These are phyloP conservation scores for Fusarium incarnatum DNA, from an alignment of 2,329 filamentous ascomycete genomes.

Conservation along the genomic window DNA sequence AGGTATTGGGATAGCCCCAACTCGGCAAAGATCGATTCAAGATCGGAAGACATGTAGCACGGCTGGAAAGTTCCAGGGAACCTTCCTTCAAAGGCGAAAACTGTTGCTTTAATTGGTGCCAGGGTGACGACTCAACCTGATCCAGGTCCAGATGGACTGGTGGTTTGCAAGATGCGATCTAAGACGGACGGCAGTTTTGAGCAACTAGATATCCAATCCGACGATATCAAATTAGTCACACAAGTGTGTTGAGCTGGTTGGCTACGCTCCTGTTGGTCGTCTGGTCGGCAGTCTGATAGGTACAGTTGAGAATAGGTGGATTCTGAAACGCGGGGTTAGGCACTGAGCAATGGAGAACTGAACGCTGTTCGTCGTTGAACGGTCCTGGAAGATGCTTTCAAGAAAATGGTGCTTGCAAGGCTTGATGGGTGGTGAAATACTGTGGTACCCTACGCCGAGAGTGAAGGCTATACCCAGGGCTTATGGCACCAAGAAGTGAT, in stretches of 20 bases:
- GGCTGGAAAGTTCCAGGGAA: slow-evolving; percentile 32
- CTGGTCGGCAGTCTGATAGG: not conserved
- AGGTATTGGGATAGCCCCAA: slow-evolving; percentile 84
- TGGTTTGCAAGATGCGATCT: not conserved
- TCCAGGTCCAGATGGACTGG: slow-evolving; percentile 5
- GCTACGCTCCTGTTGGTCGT: not conserved
- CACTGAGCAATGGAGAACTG: slow-evolving; percentile 19
- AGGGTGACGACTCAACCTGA: slow-evolving; percentile 26
- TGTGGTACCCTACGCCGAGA: not conserved
- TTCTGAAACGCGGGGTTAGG: slow-evolving; percentile 38
- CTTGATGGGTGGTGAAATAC: not conserved
- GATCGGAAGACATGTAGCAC: slow-evolving; percentile 63
- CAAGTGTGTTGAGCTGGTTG: not conserved
- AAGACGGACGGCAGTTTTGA: not conserved
- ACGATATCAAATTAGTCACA: not conserved
- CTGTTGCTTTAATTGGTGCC: slow-evolving; percentile 33
- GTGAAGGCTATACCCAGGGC: not conserved
- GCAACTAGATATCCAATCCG: not conserved
- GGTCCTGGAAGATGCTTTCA: not conserved
- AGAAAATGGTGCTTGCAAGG: slow-evolving; percentile 1
- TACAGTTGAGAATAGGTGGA: slow-evolving; percentile 13
- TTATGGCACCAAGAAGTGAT: not conserved
- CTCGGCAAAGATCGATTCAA: slow-evolving; percentile 76
- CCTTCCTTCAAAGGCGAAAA: slow-evolving; percentile 13
- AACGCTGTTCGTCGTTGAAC: not conserved